Evolutionary conservation across 176 grass and related monocot genomes (phyloP), one percentile per base, ranked within the genome.

Genomic region (Musa itinerans): DNA sequence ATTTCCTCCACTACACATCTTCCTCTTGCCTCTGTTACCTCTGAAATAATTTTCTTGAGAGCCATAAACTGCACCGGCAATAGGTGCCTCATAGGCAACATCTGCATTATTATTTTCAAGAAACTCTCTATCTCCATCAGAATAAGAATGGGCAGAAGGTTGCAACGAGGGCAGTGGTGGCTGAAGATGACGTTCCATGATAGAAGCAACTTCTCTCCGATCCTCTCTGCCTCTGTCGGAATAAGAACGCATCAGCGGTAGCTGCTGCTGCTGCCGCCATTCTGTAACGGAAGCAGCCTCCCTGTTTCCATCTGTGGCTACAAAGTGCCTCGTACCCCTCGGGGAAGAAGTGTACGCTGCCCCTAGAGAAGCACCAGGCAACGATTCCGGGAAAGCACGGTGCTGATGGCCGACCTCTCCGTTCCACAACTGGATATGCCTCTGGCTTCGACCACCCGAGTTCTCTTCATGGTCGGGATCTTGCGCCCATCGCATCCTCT

Each of bases 11-110:
- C 61, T 53, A 12, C 69, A 74, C 22, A 86, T 75, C 77, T 87
- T 98, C 78, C 86, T 85, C 72, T 83, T 89, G 66, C 81, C 85
- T 77, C 87, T 93, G 68, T 79, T 81, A 65, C 82, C 79, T 48
- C 20, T 26, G 27, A 72, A 52, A 49, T 73, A 73, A 25, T 80
- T 52, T 23, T 69, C 53, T 16, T 79, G 25, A 58, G 57, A 66
- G 3, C 78, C 82, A 49, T 66, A 76, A 16, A 81, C 76, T 29
- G 71, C n/a, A 0, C 76, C 70, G 49, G 62, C 4, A 13, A 20
- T 8, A 22, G 80, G 79, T 51, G 72, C 77, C 51, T 79, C 68
- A 51, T 22, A 51, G 11, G 16, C 26, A 49, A 65, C 61, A 23
- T 58, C 65, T 10, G 68, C 14, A 65, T 27, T 62, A 71, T 77